Evolutionary conservation across 1,139 yeast genomes (phyloP), one percentile per base, ranked within the genome.

Genomic region (Meyerozyma carpophila): DNA sequence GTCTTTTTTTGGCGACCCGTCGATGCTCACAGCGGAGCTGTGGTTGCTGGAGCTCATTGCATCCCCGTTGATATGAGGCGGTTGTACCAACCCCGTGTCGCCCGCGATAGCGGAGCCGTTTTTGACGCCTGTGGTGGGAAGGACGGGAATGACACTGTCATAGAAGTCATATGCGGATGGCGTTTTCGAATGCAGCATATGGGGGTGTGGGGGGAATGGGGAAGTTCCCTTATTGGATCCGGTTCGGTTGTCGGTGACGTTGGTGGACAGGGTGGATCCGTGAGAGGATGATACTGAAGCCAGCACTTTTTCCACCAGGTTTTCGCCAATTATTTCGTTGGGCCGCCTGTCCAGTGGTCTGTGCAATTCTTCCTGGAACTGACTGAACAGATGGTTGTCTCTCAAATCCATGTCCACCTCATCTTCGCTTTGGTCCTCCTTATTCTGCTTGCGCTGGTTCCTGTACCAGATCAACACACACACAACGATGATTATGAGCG

Each of bases 161-260:
- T 72, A 73, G 49, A 72, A 71, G 46, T 70, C 75, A 53, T 70
- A 71, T 16, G 70, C 56, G 11, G 71, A 62, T 16, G 62, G 58
- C 8, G 61, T 51, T 36, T 53, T 56, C 21, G 47, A 24, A 47
- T 43, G 38, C 51, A 44, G 41, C 46, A 45, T 4, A 47, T 27
- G 14, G 50, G 46, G 44, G 44, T 45, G 40, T 47, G 44, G 32
- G 49, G 50, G 41, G 43, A 31, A 14, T 11, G 29, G 42, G 40
- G 41, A 39, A 41, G 25, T 47, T 21, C 18, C 41, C 41, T 25
- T 41, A 37, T 34, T 25, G 34, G 25, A 27, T 14, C 26, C 27
- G 13, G 13, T 20, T 21, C 25, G 25, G 16, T 11, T 18, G 13
- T 34, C 37, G 14, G 37, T 34, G 16, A 34, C 25, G 37, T 34